phyloP scores from a whole-genome alignment of 2,329 filamentous ascomycete species.

The Penicillium concentricum region DNA sequence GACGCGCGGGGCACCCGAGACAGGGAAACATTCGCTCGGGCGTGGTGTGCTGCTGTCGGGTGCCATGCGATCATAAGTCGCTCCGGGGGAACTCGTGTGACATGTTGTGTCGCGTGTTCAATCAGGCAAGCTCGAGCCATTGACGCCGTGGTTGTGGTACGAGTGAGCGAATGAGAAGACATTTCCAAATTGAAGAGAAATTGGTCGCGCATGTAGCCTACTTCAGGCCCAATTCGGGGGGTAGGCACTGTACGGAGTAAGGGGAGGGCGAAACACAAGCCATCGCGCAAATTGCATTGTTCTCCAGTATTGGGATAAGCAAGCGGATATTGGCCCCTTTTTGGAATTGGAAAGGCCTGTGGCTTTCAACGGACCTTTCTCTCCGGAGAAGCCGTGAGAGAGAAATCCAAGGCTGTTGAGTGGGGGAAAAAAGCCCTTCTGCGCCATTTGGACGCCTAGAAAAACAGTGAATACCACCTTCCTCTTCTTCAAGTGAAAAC shows the following conservation, averaged over 20 bases:
- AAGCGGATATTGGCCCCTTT: neutral
- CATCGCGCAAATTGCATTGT: neutral
- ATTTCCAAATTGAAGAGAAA: neutral
- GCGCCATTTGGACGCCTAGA: neutral
- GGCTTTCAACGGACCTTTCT: conserved; percentile 2
- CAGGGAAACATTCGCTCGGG: conserved; percentile 43
- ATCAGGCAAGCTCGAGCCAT: conserved; percentile 45
- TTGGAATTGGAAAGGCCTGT: neutral
- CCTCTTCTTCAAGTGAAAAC: conserved; percentile 5
- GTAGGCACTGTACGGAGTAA: neutral
- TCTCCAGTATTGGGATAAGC: neutral
- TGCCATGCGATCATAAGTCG: conserved; percentile 43
- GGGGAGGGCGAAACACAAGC: neutral
- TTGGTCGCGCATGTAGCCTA: neutral
- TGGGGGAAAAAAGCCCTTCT: neutral
- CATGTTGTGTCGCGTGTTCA: conserved; percentile 32
- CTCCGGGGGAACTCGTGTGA: conserved; percentile 39
- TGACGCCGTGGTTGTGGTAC: conserved; percentile 40
- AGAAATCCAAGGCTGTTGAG: neutral
- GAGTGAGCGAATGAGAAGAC: conserved; percentile 32
- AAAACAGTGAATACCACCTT: conserved; percentile 11
- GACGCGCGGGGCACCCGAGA: conserved; percentile 36
- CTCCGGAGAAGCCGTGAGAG: neutral
- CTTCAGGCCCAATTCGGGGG: neutral
- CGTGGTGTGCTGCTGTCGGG: conserved; percentile 47